Conservation (phyloP, 2,329 filamentous ascomycete species). For the Botrytis cinerea region DNA sequence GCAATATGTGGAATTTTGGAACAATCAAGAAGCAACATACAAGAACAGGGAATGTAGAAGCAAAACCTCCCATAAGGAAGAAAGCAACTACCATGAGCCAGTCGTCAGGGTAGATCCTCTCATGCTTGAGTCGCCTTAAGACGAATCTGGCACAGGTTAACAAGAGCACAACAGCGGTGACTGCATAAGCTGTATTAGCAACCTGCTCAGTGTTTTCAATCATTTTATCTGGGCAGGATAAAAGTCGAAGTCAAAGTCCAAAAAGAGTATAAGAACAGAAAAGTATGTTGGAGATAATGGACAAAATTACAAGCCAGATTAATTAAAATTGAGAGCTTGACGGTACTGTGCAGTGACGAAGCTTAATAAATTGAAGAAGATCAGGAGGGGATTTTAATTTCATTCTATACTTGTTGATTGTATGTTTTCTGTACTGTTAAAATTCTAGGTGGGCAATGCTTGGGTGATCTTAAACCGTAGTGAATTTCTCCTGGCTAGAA, state of each 20-base stretch:
- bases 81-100: slow-evolving; percentile 17
- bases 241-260: not conserved
- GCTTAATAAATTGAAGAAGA: not conserved
- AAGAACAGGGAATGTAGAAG: not conserved
- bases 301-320: not conserved
- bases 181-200: slow-evolving; percentile 4
- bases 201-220: not conserved
- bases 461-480: not conserved
- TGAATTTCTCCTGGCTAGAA: not conserved
- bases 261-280: not conserved
- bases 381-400: not conserved
- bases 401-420: not conserved
- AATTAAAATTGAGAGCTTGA: not conserved
- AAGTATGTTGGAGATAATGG: not conserved
- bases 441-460: not conserved
- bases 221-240: not conserved
- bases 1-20: not conserved
- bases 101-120: slow-evolving; percentile 11
- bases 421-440: not conserved
- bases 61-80: not conserved
- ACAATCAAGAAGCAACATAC: not conserved
- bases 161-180: not conserved
- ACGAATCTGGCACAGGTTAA: not conserved
- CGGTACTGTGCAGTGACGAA: not conserved
- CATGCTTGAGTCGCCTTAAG: slow-evolving; percentile 17